These are phyloP conservation scores for Eucalyptus sideroxylon DNA, from an alignment of 345 rosid genomes.

Conservation along the genomic window DNA sequence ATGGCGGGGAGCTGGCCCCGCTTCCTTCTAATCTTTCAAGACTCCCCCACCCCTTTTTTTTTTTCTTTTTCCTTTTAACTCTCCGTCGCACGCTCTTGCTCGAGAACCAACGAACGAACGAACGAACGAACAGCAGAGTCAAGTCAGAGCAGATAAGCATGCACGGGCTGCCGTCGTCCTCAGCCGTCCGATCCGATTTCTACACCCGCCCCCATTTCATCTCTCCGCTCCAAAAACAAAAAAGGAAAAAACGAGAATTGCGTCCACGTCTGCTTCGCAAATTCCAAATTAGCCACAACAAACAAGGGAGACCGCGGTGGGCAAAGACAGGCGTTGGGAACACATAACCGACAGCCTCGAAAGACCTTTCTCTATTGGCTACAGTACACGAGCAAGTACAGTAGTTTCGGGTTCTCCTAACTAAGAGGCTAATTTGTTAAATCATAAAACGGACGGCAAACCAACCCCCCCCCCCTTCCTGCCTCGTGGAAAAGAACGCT, in stretches of 20 bases:
- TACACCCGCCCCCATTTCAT: not conserved
- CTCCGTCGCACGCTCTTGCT: not conserved
- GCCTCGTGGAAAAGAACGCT: not conserved
- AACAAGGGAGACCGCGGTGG: not conserved
- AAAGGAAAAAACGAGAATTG: not conserved
- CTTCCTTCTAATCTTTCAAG: not conserved
- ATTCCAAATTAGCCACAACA: not conserved
- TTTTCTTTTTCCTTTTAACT: not conserved
- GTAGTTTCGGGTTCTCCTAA: not conserved
- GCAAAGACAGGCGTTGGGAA: not conserved
- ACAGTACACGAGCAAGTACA: not conserved
- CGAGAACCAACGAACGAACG: not conserved
- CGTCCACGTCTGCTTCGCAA: not conserved
- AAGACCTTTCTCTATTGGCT: not conserved
- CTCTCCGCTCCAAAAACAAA: not conserved
- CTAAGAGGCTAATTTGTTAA: not conserved
- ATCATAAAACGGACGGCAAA: not conserved
- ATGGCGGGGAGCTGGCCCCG: not conserved
- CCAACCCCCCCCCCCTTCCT: not conserved
- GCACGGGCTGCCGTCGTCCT: not conserved
- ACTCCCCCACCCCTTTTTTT: too few relatives aligned
- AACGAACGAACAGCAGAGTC: not conserved
- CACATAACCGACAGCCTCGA: not conserved
- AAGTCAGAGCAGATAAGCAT: not conserved
- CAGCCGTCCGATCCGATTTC: not conserved